Percentiles rank a stretch among this genome's conserved stretches.
Conservation (phyloP, 495 filamentous ascomycete species). For the Lichenothelia convexa region DNA sequence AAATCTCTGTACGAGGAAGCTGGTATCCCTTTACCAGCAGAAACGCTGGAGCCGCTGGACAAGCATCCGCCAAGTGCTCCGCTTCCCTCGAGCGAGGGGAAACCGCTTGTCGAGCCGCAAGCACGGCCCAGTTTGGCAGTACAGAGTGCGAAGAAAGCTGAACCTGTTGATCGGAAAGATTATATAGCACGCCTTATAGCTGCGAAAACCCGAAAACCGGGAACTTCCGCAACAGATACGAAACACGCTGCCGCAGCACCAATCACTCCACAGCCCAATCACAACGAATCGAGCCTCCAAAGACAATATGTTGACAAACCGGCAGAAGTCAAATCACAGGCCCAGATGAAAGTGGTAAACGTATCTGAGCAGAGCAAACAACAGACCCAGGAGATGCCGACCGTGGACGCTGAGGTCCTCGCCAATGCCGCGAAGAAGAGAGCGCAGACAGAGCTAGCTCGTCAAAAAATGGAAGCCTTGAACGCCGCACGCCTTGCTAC, state of each 20-base stretch:
- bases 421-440: constrained; percentile 3
- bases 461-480: constrained; percentile 11
- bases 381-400: too few species aligned
- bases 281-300: too few species aligned
- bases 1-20: background rate
- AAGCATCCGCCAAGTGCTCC: background rate
- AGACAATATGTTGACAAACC: too few species aligned
- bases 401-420: background rate
- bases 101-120: background rate
- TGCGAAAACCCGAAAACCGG: constrained; percentile 28
- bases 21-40: background rate
- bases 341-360: too few species aligned
- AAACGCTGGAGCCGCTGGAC: background rate
- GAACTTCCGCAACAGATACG: background rate
- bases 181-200: constrained; percentile 58
- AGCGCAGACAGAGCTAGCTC: constrained; percentile 11
- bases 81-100: background rate
- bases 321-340: background rate
- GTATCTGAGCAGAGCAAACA: background rate
- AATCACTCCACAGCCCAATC: too few species aligned
- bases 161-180: constrained; percentile 42
- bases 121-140: background rate
- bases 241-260: background rate
- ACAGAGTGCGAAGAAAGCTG: background rate
- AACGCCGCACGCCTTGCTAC: constrained; percentile 1